A percentile compares a stretch with the other conserved stretches of the same genome.
phyloP scores from a whole-genome alignment of 257 asterid genomes.

The Solanum sparsipilum region DNA sequence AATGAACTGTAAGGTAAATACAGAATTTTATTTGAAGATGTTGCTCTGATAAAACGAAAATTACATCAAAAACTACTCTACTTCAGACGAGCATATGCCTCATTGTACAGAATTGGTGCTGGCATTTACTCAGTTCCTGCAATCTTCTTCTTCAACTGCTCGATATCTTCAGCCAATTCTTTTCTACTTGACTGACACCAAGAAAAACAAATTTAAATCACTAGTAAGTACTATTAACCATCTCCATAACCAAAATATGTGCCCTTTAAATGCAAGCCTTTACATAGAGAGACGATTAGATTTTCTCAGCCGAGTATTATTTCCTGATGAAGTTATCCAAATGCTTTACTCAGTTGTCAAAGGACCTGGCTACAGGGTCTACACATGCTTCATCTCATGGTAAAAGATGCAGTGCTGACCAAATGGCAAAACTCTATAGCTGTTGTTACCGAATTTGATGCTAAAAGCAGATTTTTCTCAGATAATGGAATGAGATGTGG shows the following conservation, averaged over 20 bases:
- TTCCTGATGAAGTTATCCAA: background rate
- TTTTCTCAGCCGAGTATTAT: background rate
- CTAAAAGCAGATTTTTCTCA: background rate
- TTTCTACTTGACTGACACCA: slow-evolving; percentile 76
- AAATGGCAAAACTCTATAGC: background rate
- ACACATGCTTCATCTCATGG: background rate
- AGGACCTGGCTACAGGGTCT: background rate
- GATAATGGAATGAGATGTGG: background rate
- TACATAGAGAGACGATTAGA: background rate
- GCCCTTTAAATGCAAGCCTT: background rate
- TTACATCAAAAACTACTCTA: slow-evolving; percentile 37
- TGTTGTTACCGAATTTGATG: background rate
- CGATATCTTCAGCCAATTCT: slow-evolving; percentile 74
- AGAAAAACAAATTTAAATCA: background rate
- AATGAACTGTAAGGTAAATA: background rate
- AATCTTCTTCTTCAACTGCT: slow-evolving; percentile 76
- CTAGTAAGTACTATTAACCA: background rate
- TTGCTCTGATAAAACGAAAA: slow-evolving; percentile 5
- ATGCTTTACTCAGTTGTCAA: background rate
- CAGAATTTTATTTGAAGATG: slow-evolving; percentile 14
- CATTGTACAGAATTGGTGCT: slow-evolving; percentile 12
- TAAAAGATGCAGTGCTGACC: background rate
- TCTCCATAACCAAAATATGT: background rate
- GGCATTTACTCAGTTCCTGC: slow-evolving; percentile 59
- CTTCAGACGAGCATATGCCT: slow-evolving; percentile 26